Evolutionary conservation across 306 rosid genomes (phyloP), one percentile per base, ranked within the genome.

Genomic region (Echinosophora koreensis): DNA sequence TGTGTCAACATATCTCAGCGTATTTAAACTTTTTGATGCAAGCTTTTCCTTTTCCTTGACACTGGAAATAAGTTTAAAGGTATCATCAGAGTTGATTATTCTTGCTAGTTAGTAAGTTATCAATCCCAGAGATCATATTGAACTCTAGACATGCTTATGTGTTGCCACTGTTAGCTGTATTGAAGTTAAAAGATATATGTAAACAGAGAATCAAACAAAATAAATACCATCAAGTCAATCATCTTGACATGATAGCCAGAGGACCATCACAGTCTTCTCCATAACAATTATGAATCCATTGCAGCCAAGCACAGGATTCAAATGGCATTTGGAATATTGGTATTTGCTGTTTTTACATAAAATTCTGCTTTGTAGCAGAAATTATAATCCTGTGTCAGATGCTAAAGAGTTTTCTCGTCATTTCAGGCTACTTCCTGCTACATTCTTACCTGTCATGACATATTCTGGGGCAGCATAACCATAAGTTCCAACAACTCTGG

Each of bases 391-490:
- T 73, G 51, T 18, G 50, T 57, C 32, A 17, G 76, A 69, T 30
- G 65, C 49, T 15, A 16, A 27, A 41, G 56, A 64, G 62, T 71
- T 68, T 66, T 51, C 39, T 32, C 62, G 59, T 63, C 27, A 38
- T n/a, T 38, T 74, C 58, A 63, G 66, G 78, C 79, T 66, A 77
- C 70, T 57, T 69, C 34, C 59, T 2, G 34, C 22, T 51, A 66
- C 22, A 61, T 55, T 62, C 47, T 88, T 83, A 92, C 98, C 98
- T 77, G 98, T 94, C 98, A 94, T 94, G 76, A 94, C 97, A 81
- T 92, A 89, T 85, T 94, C 97, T 46, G 98, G 98, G 75, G 98
- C 97, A 73, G 98, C 97, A 82, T 90, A 94, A 59, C 98, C 97
- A 63, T 94, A 92, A 38, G 98, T 94, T 77, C 97, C 97, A 80